phyloP scores from a whole-genome alignment of 2,329 filamentous ascomycete genomes.

The Diaporthe sp. region DNA sequence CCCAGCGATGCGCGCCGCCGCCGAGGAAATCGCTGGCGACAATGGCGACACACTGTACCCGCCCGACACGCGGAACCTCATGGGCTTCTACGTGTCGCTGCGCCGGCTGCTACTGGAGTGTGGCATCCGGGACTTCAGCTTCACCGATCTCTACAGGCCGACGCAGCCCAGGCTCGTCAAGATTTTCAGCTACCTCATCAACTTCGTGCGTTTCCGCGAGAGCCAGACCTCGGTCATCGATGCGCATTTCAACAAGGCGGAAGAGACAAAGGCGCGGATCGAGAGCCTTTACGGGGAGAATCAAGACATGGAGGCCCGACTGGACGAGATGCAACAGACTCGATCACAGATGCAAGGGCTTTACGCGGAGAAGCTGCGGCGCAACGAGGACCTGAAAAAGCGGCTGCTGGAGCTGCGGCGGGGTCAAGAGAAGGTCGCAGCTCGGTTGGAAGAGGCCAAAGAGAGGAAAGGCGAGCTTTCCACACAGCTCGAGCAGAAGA shows the following conservation, averaged over 20 bases:
- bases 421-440: slow-evolving; percentile 85
- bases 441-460: slow-evolving; percentile 86
- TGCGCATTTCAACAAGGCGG: slow-evolving; percentile 91
- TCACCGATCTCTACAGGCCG: slow-evolving; percentile 90
- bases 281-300: slow-evolving; percentile 89
- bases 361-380: slow-evolving; percentile 84
- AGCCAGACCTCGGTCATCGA: slow-evolving; percentile 91
- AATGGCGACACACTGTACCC: slow-evolving; percentile 84
- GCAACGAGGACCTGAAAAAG: slow-evolving; percentile 89
- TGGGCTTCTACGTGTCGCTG: slow-evolving; percentile 94
- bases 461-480: slow-evolving; percentile 83
- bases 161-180: slow-evolving; percentile 91
- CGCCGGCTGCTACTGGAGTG: slow-evolving; percentile 86
- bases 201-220: slow-evolving; percentile 97
- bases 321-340: slow-evolving; percentile 85
- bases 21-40: slow-evolving; percentile 87
- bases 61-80: slow-evolving; percentile 89
- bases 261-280: slow-evolving; percentile 87
- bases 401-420: slow-evolving; percentile 83
- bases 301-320: slow-evolving; percentile 83
- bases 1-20: slow-evolving; percentile 92
- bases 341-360: slow-evolving; percentile 84
- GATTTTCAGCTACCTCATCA: slow-evolving; percentile 98
- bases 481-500: slow-evolving; percentile 77
- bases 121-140: slow-evolving; percentile 92